Conservation (phyloP, 768 basidiomycete species). For the Leucosporidium creatinivorum region DNA sequence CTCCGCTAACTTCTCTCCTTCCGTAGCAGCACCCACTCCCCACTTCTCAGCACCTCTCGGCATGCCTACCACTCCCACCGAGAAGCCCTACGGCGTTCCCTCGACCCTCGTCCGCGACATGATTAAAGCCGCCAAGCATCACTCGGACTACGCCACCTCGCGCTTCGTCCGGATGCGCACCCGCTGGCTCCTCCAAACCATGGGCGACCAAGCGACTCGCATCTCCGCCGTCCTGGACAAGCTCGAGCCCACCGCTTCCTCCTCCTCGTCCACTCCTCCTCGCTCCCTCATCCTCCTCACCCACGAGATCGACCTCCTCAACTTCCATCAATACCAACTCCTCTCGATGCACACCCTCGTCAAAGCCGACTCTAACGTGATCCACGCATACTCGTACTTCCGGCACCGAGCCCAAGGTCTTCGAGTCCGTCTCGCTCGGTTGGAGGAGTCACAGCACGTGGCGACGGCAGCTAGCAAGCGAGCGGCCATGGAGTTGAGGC, state of each 20-base stretch:
- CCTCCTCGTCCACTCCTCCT: neutral
- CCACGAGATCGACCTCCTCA: conserved; percentile 9
- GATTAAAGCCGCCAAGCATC: neutral
- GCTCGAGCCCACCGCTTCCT: conserved; percentile 10
- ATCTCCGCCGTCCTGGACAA: conserved; percentile 8
- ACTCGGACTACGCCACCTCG: conserved; percentile 11
- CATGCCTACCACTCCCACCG: conserved; percentile 4
- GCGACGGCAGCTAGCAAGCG: neutral
- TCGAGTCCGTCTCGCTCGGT: neutral
- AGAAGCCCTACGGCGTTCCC: conserved; percentile 16
- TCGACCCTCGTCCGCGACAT: conserved; percentile 13
- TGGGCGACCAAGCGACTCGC: conserved; percentile 7
- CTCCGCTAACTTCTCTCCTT: neutral
- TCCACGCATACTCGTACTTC: neutral
- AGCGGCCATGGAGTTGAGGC: neutral
- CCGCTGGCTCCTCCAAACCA: conserved; percentile 8
- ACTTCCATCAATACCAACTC: conserved; percentile 14
- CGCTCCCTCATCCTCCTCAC: conserved; percentile 4
- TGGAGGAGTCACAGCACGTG: neutral
- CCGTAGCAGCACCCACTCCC: neutral
- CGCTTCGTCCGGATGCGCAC: conserved; percentile 16
- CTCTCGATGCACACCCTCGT: conserved; percentile 18
- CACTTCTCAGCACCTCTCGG: conserved; percentile 1
- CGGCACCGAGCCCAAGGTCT: neutral
- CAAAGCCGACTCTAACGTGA: conserved; percentile 20